These are phyloP conservation scores for Trametes coccinea DNA, from an alignment of 768 basidiomycete genomes.

Conservation along the genomic window DNA sequence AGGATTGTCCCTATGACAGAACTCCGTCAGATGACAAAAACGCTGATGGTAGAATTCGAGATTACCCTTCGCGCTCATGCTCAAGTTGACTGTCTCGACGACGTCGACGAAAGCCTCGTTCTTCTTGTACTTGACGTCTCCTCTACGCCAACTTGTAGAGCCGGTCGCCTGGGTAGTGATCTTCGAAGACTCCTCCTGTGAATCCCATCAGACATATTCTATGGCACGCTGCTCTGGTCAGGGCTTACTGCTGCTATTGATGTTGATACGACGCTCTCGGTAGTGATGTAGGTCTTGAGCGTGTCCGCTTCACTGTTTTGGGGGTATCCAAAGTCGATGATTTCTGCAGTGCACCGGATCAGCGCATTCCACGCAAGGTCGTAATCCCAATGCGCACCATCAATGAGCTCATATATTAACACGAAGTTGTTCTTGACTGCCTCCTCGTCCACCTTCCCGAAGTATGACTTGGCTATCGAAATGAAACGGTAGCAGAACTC, in stretches of 20 bases:
- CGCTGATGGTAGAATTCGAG: constrained; percentile 12
- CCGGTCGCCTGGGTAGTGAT: constrained; percentile 98
- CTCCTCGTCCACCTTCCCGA: constrained; percentile 98
- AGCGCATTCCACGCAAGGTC: not conserved
- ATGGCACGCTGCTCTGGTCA: not conserved
- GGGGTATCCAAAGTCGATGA: constrained; percentile 98
- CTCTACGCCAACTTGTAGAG: constrained; percentile 91
- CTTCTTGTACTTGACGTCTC: constrained; percentile 98
- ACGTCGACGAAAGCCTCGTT: constrained; percentile 99
- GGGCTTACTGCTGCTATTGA: constrained; percentile 75
- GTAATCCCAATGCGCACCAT: constrained; percentile 56
- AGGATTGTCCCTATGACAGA: constrained; percentile 68
- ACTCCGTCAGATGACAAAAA: not conserved
- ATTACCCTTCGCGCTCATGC: constrained; percentile 94
- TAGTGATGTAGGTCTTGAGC: constrained; percentile 96
- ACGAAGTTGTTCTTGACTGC: constrained; percentile 99
- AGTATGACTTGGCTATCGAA: constrained; percentile 92
- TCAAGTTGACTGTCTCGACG: constrained; percentile 92
- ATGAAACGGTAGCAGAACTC: constrained; percentile 98
- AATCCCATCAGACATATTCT: not conserved
- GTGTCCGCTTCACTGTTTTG: constrained; percentile 99
- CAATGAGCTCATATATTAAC: constrained; percentile 95
- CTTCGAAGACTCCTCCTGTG: constrained; percentile 92
- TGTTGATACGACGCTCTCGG: constrained; percentile 89
- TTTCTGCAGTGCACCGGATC: constrained; percentile 54